Base-by-base conservation (phyloP, 441 rosid genomes). In the Lepidium campestre region DNA sequence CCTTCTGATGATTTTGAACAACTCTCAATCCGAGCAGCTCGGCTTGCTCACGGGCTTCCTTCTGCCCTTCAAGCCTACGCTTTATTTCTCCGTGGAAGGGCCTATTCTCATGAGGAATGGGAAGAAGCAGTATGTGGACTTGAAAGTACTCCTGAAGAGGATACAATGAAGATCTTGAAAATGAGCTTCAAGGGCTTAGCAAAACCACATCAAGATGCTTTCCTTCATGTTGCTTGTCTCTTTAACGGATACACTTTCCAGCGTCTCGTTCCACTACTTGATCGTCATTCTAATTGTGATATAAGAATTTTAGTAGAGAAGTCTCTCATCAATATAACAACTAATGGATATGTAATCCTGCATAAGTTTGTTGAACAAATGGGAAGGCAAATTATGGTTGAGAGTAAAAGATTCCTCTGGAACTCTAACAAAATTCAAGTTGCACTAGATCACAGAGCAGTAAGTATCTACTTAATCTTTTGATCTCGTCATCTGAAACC, bases 311-410 rank as follows among this genome's bases (percentile, higher is more conserved):
- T 83, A 10, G 27, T 67, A 2, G 55, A 73, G 4, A 79, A 40
- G 18, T 68, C 67, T 37, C 79, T 79, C n/a, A 22, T 81, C 1
- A 25, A 45, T 9, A 48, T 74, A 14, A 2, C 68, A 25, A 18
- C 10, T 2, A 14, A 13, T 4, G 49, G 57, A 7, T 12, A 0
- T 40, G 2, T 82, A 6, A 2, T 15, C 50, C 47, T 81, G 71
- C 88, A 84, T 68, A 75, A 71, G 61, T 47, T 80, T 59, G 47
- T 72, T 9, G 76, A 71, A 49, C 70, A 78, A 36, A 66, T 75
- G 77, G 80, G 79, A n/a, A 25, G 40, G 15, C 10, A 48, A 23
- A 48, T 48, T 22, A 23, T 47, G 27, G 15, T 20, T 47, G 31
- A 19, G 4, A 12, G 15, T 20, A 9, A 9, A 22, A 48, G 13